Percentiles rank a stretch among this genome's conserved stretches.
phyloP scores from a whole-genome alignment of 768 basidiomycete species.

The Phylloporus sp. region DNA sequence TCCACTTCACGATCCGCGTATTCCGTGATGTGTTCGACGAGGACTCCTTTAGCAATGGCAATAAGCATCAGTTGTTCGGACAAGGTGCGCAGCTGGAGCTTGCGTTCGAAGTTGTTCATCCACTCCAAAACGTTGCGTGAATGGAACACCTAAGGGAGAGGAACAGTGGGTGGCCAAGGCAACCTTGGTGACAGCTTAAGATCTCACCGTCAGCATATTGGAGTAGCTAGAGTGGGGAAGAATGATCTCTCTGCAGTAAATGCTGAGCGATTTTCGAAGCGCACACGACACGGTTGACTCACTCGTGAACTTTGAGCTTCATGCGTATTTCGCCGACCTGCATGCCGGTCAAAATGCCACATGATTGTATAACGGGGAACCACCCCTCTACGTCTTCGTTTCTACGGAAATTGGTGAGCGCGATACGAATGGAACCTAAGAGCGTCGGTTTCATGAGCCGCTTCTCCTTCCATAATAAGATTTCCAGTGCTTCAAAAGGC shows the following conservation, averaged over 20 bases:
- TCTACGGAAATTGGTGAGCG: slow-evolving; percentile 66
- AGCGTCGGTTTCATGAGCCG: slow-evolving; percentile 49
- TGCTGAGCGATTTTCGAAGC: slow-evolving; percentile 4
- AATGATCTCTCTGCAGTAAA: slow-evolving; percentile 61
- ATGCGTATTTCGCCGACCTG: slow-evolving; percentile 75
- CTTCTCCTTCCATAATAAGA: slow-evolving; percentile 69
- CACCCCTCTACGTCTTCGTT: slow-evolving; percentile 77
- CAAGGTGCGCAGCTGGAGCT: slow-evolving; percentile 59
- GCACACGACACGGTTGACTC: slow-evolving; percentile 19
- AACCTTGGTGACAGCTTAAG: not conserved
- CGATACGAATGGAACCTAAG: slow-evolving; percentile 60
- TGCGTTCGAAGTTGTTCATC: slow-evolving; percentile 66
- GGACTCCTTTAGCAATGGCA: slow-evolving; percentile 58
- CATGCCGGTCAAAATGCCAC: slow-evolving; percentile 43
- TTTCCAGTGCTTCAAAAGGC: slow-evolving; percentile 65
- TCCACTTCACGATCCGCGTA: slow-evolving; percentile 69
- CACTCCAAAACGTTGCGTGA: slow-evolving; percentile 68
- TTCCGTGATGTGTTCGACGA: slow-evolving; percentile 66
- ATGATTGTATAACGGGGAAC: slow-evolving; percentile 66
- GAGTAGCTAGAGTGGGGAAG: slow-evolving; percentile 63
- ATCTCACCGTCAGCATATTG: slow-evolving; percentile 51
- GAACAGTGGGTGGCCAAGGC: not conserved
- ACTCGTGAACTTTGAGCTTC: slow-evolving; percentile 75
- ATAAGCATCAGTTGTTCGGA: slow-evolving; percentile 61
- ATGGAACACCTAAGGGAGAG: slow-evolving; percentile 31